A percentile compares a stretch with the other conserved stretches of the same genome.
Evolutionary conservation across 768 basidiomycete genomes (phyloP).

Genomic region (Panellus pusillus): DNA sequence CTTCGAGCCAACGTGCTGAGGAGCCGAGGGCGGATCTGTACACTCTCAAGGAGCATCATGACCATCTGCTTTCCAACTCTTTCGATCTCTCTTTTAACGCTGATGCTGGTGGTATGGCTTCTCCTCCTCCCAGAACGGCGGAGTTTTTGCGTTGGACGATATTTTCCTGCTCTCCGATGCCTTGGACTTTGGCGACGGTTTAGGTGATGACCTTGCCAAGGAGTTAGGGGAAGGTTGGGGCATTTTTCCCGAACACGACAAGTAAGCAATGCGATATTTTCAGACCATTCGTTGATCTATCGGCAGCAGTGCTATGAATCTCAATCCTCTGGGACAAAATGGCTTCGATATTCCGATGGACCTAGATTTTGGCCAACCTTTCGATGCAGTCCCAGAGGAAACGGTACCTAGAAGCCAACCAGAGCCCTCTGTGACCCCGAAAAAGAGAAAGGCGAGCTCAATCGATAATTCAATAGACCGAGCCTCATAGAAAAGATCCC

Average conservation of each 20-base stretch:
- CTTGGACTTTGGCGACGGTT: slow-evolving; percentile 54
- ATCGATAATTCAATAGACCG: neutral
- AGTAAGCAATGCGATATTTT: neutral
- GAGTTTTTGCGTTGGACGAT: slow-evolving; percentile 51
- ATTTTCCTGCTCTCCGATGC: slow-evolving; percentile 58
- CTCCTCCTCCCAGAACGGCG: slow-evolving; percentile 60
- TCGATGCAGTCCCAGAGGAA: slow-evolving; percentile 1
- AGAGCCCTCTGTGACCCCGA: slow-evolving; percentile 10
- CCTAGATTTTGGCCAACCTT: slow-evolving; percentile 25
- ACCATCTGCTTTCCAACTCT: slow-evolving; percentile 64
- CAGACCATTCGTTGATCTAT: neutral
- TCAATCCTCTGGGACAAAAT: slow-evolving; percentile 14
- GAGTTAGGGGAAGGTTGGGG: slow-evolving; percentile 78
- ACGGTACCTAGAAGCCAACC: slow-evolving; percentile 1
- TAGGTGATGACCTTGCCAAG: slow-evolving; percentile 73
- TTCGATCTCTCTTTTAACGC: slow-evolving; percentile 61
- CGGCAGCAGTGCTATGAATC: slow-evolving; percentile 4
- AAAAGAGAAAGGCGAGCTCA: slow-evolving; percentile 21
- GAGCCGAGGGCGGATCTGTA: slow-evolving; percentile 50
- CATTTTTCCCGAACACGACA: slow-evolving; percentile 28
- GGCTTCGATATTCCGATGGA: slow-evolving; percentile 29
- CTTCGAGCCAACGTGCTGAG: slow-evolving; percentile 37
- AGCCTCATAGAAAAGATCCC: neutral
- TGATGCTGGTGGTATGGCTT: slow-evolving; percentile 36
- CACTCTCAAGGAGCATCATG: slow-evolving; percentile 72